Evolutionary conservation across 306 rosid genomes (phyloP), one percentile per base, ranked within the genome.

Genomic region (Begonia loranthoides): DNA sequence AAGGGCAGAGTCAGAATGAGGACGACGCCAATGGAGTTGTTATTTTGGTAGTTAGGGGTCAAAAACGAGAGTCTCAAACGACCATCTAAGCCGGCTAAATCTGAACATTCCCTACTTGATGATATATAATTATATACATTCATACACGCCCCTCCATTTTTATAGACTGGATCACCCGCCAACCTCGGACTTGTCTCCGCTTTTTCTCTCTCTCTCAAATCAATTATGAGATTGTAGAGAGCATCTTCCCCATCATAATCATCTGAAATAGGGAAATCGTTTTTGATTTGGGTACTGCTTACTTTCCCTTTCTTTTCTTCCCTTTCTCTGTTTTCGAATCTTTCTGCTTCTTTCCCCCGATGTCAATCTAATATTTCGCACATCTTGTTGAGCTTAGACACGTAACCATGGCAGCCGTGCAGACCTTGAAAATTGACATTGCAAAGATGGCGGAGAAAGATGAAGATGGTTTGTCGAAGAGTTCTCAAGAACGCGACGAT

Each of bases 161-260:
- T 17, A 17, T 45, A 65, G 55, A 24, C 55, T 63, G 73, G 78
- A 59, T 76, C 66, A 49, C 22, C 86, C 94, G 82, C 76, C 82
- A 74, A 57, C 67, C 19, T 79, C 92, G 83, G 80, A 57, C n/a
- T 28, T 68, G 34, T 61, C 66, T 55, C 54, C 61, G 12, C 45
- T 41, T 9, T 41, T 1, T 41, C 45, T 41, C 45, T 41, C 47
- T 43, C 47, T 12, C 47, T 12, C 47, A 41, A 43, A 10, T 7
- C 36, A 28, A 28, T 28, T 28, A 28, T 28, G 36, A 5, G 36
- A 1, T 28, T 28, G 36, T 8, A 28, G 36, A 28, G 36, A 28
- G 36, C 8, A 4, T 28, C 36, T 28, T 28, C 9, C 36, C 36
- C 36, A 28, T 28, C 36, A 5, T 28, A 28, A 28, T 28, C 36